phyloP scores from a whole-genome alignment of 2,329 filamentous ascomycete genomes.

The Coniella vitis region DNA sequence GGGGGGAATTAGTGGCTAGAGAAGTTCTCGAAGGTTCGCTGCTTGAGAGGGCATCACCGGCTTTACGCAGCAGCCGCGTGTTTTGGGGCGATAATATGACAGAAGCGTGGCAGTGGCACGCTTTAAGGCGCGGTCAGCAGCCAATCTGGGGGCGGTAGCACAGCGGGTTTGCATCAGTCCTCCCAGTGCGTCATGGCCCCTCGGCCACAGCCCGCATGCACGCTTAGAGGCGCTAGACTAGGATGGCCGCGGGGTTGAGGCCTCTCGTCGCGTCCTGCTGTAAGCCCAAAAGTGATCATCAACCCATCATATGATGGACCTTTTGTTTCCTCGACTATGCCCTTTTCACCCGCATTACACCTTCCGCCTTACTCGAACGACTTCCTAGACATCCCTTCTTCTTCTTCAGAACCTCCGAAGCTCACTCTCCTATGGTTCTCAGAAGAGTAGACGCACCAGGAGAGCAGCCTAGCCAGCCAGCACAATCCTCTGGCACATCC shows the following conservation, averaged over 20 bases:
- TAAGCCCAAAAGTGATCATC: neutral
- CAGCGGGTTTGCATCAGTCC: neutral
- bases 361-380: neutral
- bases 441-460: neutral
- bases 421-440: neutral
- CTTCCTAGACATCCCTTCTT: neutral
- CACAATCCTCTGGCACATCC: neutral
- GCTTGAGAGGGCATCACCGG: no score
- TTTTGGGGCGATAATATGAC: neutral
- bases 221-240: neutral
- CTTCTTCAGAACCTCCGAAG: neutral
- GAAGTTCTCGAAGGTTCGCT: no score
- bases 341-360: neutral
- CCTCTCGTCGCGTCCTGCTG: neutral
- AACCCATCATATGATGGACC: constrained; percentile 5
- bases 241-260: constrained; percentile 2
- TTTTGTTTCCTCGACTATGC: neutral
- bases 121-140: neutral
- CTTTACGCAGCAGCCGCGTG: constrained; percentile 2
- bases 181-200: neutral
- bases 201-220: neutral
- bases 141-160: neutral
- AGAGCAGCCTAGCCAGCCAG: neutral
- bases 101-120: neutral
- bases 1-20: no score